These are phyloP conservation scores for Eleusine indica DNA, from an alignment of 176 grass and related monocot species.

Conservation along the genomic window DNA sequence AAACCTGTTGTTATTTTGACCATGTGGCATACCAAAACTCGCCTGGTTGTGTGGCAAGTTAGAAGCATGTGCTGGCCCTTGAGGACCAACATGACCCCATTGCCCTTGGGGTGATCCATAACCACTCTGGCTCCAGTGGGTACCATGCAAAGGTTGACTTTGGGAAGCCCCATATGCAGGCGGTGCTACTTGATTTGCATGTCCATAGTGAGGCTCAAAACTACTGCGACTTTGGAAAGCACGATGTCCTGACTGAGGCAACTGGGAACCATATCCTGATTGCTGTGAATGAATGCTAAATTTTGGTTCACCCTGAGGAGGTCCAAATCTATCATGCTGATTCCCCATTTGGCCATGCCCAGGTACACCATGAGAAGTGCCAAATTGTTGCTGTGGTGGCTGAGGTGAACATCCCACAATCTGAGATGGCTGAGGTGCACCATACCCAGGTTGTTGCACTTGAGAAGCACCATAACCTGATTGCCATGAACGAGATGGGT, in stretches of 20 bases:
- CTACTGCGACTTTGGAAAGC: neutral
- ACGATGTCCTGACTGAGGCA: conserved; percentile 27
- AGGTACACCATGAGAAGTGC: conserved; percentile 10
- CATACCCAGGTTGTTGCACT: conserved; percentile 25
- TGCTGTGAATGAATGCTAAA: conserved; percentile 6
- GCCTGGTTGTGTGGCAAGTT: conserved; percentile 11
- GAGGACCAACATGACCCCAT: neutral
- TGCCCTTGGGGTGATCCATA: conserved; percentile 33
- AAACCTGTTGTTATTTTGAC: conserved; percentile 32
- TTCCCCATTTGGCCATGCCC: conserved; percentile 17
- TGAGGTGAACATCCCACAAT: neutral
- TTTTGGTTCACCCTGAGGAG: conserved; percentile 2
- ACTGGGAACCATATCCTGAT: conserved; percentile 26
- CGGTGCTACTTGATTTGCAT: conserved; percentile 17
- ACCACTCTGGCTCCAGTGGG: neutral
- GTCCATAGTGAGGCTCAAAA: conserved; percentile 13
- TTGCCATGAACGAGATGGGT: conserved; percentile 4
- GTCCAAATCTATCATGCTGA: conserved; percentile 25
- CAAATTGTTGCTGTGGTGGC: neutral
- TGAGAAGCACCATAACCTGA: conserved; percentile 26
- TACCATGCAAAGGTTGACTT: conserved; percentile 3
- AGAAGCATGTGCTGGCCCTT: neutral
- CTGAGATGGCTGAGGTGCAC: conserved; percentile 1
- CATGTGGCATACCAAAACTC: conserved; percentile 20
- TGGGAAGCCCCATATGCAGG: conserved; percentile 21